phyloP scores from a whole-genome alignment of 805 yeast genomes.

The Hanseniaspora lindneri region DNA sequence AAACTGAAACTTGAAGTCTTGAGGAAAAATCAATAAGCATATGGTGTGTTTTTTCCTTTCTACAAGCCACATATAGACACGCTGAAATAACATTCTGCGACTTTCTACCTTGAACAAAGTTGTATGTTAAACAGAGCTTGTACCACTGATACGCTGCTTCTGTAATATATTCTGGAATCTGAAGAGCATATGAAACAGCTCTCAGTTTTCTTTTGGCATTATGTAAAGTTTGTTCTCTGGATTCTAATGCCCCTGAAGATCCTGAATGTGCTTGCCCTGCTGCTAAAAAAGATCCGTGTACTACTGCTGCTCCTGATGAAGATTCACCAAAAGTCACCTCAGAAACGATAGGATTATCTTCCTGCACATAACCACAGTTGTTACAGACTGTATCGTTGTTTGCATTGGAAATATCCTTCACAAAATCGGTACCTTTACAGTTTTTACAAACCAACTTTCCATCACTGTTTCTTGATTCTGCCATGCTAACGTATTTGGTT shows the following conservation, averaged over 20 bases:
- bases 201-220: conserved; percentile 72
- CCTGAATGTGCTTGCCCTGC: conserved; percentile 74
- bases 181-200: conserved; percentile 65
- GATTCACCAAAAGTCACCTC: conserved; percentile 92
- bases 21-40: conserved; percentile 94
- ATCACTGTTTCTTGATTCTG: not conserved
- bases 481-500: not conserved
- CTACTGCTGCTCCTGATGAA: conserved; percentile 86
- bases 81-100: conserved; percentile 94
- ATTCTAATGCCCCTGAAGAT: conserved; percentile 56
- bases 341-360: conserved; percentile 87
- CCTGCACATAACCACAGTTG: conserved; percentile 74
- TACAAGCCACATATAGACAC: conserved; percentile 87
- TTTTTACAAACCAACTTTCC: conserved; percentile 28
- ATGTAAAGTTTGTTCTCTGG: conserved; percentile 76
- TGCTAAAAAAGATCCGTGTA: conserved; percentile 87
- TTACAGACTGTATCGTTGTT: conserved; percentile 72
- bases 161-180: conserved; percentile 71
- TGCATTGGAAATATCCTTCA: conserved; percentile 42
- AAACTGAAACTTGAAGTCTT: conserved; percentile 78
- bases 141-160: conserved; percentile 87
- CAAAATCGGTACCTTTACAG: conserved; percentile 43
- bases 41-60: conserved; percentile 81
- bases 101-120: conserved; percentile 93
- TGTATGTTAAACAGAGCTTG: conserved; percentile 68